These are phyloP conservation scores for Ceraceosorus guamensis DNA, from an alignment of 1,284 basidiomycete genomes.

Conservation along the genomic window DNA sequence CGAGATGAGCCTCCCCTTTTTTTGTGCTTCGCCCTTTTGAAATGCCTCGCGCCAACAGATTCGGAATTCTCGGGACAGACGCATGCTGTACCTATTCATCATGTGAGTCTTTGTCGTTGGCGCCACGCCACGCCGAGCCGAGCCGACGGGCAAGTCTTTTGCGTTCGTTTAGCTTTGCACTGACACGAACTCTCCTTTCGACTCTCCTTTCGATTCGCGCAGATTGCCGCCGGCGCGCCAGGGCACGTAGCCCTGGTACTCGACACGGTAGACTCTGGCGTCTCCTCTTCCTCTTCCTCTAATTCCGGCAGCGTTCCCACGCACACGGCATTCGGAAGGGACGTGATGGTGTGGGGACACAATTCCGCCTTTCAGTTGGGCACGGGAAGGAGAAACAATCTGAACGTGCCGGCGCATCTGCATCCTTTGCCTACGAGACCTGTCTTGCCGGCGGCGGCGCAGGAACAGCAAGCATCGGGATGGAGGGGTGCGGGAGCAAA, in stretches of 20 bases:
- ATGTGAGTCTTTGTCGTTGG: too few species aligned
- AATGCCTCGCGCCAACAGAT: too few species aligned
- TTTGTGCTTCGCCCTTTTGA: too few species aligned
- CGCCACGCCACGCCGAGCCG: too few species aligned
- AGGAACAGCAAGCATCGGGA: too few species aligned
- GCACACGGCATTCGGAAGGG: slow-evolving; percentile 51
- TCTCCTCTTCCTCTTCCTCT: too few species aligned
- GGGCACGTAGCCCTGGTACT: slow-evolving; percentile 57
- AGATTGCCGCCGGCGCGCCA: slow-evolving; percentile 59
- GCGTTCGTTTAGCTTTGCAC: neutral
- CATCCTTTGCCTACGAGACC: slow-evolving; percentile 41
- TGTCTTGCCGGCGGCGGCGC: slow-evolving; percentile 2
- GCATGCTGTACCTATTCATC: slow-evolving; percentile 63
- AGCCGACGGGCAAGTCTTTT: too few species aligned
- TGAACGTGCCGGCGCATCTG: slow-evolving; percentile 61
- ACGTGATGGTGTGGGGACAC: slow-evolving; percentile 55
- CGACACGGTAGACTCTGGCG: slow-evolving; percentile 34
- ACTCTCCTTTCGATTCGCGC: too few species aligned
- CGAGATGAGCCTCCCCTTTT: too few species aligned
- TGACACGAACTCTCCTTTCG: too few species aligned
- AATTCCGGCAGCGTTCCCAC: too few species aligned
- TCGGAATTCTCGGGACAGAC: slow-evolving; percentile 55
- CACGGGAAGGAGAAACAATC: slow-evolving; percentile 69
- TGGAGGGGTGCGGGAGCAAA: slow-evolving; percentile 9
- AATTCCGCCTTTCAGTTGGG: slow-evolving; percentile 53